Percentiles rank a stretch among this genome's conserved stretches.
phyloP scores from a whole-genome alignment of 2,329 filamentous ascomycete genomes.

The Trichoderma sp. region DNA sequence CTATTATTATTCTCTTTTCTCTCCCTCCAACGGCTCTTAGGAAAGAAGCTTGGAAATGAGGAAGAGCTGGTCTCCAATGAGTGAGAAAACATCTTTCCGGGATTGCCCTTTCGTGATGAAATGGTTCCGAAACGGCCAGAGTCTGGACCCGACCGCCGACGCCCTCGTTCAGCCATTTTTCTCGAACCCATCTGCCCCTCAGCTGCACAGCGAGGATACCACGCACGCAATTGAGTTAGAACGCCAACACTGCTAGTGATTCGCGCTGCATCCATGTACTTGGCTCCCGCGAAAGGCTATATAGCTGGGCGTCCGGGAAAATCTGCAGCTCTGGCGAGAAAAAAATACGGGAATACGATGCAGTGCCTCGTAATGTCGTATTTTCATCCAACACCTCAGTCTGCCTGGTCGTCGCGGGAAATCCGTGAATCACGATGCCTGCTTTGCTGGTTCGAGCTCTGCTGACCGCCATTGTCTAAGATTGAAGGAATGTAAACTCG shows the following conservation, averaged over 20 bases:
- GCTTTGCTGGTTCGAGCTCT: neutral
- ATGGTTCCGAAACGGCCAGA: neutral
- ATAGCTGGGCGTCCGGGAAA: neutral
- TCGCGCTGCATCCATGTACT: neutral
- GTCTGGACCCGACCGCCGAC: neutral
- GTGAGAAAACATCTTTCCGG: neutral
- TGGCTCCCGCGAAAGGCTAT: neutral
- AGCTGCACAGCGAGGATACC: neutral
- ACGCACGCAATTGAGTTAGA: neutral
- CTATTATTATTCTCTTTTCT: neutral
- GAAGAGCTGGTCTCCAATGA: neutral
- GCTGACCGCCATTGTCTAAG: neutral
- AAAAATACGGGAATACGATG: neutral
- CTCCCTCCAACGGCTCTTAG: neutral
- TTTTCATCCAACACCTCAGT: neutral
- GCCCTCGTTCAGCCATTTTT: neutral
- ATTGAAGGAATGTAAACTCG: neutral
- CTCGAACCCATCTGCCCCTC: neutral
- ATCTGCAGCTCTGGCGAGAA: neutral
- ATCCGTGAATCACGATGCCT: neutral
- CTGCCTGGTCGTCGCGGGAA: neutral
- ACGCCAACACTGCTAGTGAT: neutral
- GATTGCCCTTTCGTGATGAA: neutral
- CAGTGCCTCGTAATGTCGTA: neutral
- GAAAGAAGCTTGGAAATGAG: neutral